Percentiles rank a stretch among this genome's conserved stretches.
Evolutionary conservation across 78 protist species (phyloP).

Genomic region (Protostelium mycophagum): DNA sequence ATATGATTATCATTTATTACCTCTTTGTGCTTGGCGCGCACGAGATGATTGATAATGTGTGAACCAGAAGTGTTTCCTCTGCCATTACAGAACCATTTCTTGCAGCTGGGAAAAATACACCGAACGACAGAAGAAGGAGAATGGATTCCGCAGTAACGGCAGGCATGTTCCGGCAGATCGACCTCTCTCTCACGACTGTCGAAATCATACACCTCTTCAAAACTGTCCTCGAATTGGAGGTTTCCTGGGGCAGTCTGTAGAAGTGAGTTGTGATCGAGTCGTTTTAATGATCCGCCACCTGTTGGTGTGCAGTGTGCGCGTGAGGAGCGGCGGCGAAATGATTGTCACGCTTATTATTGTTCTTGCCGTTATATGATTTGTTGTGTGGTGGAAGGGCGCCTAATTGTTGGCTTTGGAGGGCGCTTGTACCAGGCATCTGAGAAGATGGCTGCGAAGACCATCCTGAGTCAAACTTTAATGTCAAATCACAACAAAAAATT

Average conservation of each 20-base stretch:
- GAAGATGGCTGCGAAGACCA: background rate
- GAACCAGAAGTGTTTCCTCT: conserved; percentile 73
- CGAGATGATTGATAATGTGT: conserved; percentile 93
- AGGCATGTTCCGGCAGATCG: background rate
- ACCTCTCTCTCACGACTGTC: background rate
- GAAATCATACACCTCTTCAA: background rate
- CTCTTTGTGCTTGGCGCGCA: conserved; percentile 89
- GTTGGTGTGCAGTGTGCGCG: background rate
- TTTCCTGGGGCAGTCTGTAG: background rate
- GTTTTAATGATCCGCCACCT: background rate
- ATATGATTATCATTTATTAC: conserved; percentile 72
- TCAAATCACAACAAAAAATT: background rate
- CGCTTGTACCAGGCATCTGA: background rate
- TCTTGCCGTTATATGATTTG: background rate
- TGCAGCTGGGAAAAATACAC: conserved; percentile 74
- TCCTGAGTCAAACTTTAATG: background rate
- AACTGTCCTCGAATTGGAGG: conserved; percentile 1
- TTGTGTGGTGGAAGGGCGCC: background rate
- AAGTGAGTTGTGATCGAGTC: background rate
- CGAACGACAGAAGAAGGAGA: conserved; percentile 82
- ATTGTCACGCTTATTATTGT: background rate
- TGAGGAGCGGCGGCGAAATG: too few species aligned
- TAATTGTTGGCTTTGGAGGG: background rate
- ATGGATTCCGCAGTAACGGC: conserved; percentile 87
- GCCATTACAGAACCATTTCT: conserved; percentile 97